Conservation (phyloP, 1,139 yeast species). For the Wickerhamomyces sp. region DNA sequence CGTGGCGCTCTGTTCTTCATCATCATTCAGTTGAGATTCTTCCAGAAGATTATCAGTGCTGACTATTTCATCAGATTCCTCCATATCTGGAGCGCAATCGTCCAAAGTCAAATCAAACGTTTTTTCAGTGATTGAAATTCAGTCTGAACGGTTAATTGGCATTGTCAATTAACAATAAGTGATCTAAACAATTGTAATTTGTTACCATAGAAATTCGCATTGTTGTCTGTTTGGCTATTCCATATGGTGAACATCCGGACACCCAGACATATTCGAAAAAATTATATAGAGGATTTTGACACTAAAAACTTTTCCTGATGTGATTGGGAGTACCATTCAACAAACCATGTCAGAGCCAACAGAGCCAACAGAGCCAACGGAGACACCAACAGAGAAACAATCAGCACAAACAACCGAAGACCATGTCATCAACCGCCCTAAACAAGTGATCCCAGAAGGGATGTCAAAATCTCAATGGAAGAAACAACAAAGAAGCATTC, state of each 20-base stretch:
- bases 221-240: not conserved
- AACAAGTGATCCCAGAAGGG: constrained; percentile 59
- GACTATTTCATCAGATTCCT: too few species aligned
- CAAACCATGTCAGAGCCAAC: not conserved
- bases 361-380: not conserved
- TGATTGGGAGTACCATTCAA: not conserved
- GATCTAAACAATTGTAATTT: too few species aligned
- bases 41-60: not conserved
- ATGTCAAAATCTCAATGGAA: constrained; percentile 86
- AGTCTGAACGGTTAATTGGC: constrained; percentile 5
- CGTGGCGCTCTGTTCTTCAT: not conserved
- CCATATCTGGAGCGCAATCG: constrained; percentile 5
- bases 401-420: not conserved
- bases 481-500: constrained; percentile 51
- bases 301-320: too few species aligned
- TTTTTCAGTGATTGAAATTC: constrained; percentile 15
- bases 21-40: not conserved
- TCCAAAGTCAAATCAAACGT: constrained; percentile 20
- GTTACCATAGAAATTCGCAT: too few species aligned
- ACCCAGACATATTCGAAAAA: not conserved
- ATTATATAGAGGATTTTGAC: too few species aligned
- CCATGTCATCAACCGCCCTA: constrained; percentile 1
- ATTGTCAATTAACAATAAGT: not conserved
- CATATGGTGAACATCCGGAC: not conserved
- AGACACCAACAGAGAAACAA: not conserved